Evolutionary conservation across 768 basidiomycete genomes (phyloP).

Genomic region (Mycena kentingensis): DNA sequence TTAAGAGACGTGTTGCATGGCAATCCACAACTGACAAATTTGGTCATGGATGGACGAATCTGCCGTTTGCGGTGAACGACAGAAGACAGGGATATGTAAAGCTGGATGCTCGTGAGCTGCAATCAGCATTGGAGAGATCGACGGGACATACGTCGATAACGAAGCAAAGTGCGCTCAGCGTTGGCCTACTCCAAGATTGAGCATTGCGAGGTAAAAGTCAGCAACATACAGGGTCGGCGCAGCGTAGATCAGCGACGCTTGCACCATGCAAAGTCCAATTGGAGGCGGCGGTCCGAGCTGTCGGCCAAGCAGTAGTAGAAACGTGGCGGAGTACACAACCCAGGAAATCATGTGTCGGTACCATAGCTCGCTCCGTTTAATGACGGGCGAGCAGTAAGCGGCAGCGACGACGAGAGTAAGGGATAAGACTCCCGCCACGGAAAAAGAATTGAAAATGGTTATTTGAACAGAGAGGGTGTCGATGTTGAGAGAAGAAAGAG

Average conservation of each 20-base stretch:
- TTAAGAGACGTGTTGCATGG: not conserved
- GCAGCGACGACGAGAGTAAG: slow-evolving; percentile 8
- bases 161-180: slow-evolving; percentile 11
- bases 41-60: slow-evolving; percentile 9
- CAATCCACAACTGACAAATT: slow-evolving; percentile 2
- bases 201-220: not conserved
- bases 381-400: slow-evolving; percentile 1
- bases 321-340: slow-evolving; percentile 9
- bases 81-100: slow-evolving; percentile 6
- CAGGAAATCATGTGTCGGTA: slow-evolving; percentile 9
- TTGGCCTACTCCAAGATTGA: not conserved
- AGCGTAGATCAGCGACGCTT: slow-evolving; percentile 6
- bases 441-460: slow-evolving; percentile 1
- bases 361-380: slow-evolving; percentile 10
- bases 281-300: not conserved
- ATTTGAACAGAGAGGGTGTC: not conserved
- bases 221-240: slow-evolving; percentile 5
- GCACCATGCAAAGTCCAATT: slow-evolving; percentile 7
- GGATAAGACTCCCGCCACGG: not conserved
- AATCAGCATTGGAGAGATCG: not conserved
- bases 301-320: slow-evolving; percentile 1
- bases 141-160: not conserved
- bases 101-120: not conserved
- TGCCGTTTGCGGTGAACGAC: slow-evolving; percentile 2
- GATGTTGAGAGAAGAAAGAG: not conserved